phyloP scores from a whole-genome alignment of 192 early-diverging fungal genomes.

The Backusella westeae region DNA sequence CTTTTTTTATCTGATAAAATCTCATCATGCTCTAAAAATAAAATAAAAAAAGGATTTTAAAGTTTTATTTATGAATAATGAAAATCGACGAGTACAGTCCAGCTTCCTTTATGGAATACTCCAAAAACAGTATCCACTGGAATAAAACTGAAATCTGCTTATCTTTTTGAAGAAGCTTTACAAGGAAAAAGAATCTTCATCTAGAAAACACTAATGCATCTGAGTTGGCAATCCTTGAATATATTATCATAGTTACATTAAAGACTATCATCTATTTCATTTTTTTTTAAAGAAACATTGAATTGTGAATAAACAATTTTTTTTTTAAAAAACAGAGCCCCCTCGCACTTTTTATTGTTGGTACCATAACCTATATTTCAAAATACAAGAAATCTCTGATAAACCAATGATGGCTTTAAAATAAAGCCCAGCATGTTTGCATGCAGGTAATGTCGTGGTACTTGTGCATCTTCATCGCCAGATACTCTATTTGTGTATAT shows the following conservation, averaged over 20 bases:
- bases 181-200: too few species aligned
- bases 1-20: background rate
- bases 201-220: background rate
- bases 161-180: too few species aligned
- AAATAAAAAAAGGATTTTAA: too few species aligned
- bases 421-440: background rate
- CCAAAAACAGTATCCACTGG: too few species aligned
- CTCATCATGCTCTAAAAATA: too few species aligned
- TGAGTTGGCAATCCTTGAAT: background rate
- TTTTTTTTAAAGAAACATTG: background rate
- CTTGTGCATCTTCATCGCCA: background rate
- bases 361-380: background rate
- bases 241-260: too few species aligned
- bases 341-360: too few species aligned
- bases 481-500: background rate
- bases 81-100: too few species aligned
- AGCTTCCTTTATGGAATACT: too few species aligned
- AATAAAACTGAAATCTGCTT: too few species aligned
- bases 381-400: background rate
- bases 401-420: background rate
- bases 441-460: background rate
- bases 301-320: too few species aligned
- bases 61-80: too few species aligned
- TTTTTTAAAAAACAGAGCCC: background rate
- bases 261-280: background rate